These are phyloP conservation scores for Phytophthora foliorum DNA, from an alignment of 352 stramenopile species.

Conservation along the genomic window DNA sequence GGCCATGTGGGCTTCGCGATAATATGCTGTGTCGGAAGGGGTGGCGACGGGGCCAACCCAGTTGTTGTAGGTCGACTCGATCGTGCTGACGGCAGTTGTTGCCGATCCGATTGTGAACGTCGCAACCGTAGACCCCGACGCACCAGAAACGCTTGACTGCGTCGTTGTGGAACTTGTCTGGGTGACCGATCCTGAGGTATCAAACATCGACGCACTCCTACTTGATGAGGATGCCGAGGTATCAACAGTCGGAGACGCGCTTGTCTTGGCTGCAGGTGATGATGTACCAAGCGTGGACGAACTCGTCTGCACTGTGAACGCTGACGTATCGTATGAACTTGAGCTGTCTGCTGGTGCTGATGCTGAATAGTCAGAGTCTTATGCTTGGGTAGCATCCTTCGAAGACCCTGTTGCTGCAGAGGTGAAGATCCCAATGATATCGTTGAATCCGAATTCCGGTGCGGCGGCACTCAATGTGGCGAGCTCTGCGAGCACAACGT, in stretches of 20 bases:
- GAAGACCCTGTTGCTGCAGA: neutral
- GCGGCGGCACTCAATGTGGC: neutral
- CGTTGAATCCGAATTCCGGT: neutral
- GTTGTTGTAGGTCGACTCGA: conserved; percentile 28
- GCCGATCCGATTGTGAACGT: neutral
- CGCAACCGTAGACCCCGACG: neutral
- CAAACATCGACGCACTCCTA: no score
- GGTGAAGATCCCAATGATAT: neutral
- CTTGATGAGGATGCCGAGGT: no score
- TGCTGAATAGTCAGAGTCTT: neutral
- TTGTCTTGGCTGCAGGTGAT: neutral
- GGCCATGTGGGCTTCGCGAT: conserved; percentile 37
- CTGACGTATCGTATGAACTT: neutral
- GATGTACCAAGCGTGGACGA: neutral
- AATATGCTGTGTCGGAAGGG: conserved; percentile 23
- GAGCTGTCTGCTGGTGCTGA: no score
- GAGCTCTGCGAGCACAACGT: neutral
- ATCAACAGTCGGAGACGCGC: no score
- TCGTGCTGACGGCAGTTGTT: neutral
- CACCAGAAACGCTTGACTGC: neutral
- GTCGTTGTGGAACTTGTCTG: neutral
- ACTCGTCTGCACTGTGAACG: neutral
- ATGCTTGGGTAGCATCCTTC: neutral
- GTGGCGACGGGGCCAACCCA: conserved; percentile 41
- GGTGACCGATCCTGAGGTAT: no score